Conservation (phyloP, 2,329 filamentous ascomycete genomes). For the Oidium heveae region DNA sequence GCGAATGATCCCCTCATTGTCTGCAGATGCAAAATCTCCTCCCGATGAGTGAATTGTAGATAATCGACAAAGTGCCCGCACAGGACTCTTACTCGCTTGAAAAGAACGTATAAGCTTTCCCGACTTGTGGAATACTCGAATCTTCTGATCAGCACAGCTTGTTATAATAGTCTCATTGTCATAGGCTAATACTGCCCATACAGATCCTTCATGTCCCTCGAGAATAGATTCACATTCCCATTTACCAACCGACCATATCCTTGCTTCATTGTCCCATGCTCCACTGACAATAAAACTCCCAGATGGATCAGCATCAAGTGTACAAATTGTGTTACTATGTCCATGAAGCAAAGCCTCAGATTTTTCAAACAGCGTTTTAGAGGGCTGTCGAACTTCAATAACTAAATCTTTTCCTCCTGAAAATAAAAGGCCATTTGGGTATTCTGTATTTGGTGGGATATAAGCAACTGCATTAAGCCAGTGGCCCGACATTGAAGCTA, state of each 20-base stretch:
- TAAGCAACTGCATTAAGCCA: constrained; percentile 77
- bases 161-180: constrained; percentile 63
- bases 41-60: constrained; percentile 50
- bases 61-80: constrained; percentile 71
- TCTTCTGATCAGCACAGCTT: constrained; percentile 73
- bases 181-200: constrained; percentile 79
- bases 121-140: constrained; percentile 51
- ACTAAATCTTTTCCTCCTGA: constrained; percentile 81
- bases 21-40: constrained; percentile 82
- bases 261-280: constrained; percentile 76
- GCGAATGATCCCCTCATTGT: constrained; percentile 74
- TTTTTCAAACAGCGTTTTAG: constrained; percentile 40
- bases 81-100: constrained; percentile 52
- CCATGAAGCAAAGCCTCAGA: constrained; percentile 70
- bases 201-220: constrained; percentile 51
- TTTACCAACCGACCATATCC: constrained; percentile 62
- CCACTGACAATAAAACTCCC: constrained; percentile 64
- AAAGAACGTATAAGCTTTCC: constrained; percentile 39
- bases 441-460: constrained; percentile 38
- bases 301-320: constrained; percentile 52
- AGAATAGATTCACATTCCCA: constrained; percentile 59
- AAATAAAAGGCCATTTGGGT: constrained; percentile 54
- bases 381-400: constrained; percentile 64
- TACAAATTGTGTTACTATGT: constrained; percentile 69
- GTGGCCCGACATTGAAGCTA: constrained; percentile 54